Base-by-base conservation (phyloP, 108 stramenopile genomes). In the Cylindrotheca fusiformis region DNA sequence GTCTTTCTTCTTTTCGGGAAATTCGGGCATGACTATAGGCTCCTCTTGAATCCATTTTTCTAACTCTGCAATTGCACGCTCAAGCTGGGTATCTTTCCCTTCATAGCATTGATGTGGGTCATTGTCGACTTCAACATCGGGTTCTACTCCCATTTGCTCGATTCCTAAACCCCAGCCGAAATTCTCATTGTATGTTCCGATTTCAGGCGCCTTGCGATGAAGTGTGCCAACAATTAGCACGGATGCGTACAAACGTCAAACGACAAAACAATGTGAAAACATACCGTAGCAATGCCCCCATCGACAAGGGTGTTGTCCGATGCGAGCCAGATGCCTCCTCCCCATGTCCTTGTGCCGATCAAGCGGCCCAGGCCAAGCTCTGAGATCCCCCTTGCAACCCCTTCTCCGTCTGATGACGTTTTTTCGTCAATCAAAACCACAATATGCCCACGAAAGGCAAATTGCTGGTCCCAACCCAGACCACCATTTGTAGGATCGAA, bases 341-440 rank as follows among this genome's bases (percentile, higher is more conserved):
- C 89, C 89, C 89, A 91, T 1, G 85, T 87, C n/a, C 89, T 55
- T 21, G 71, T 91, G 4, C 89, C 89, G 41, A 91, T 68, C 2
- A 91, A 28, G n/a, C 74, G 82, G 12, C 89, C 89, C 2, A 91
- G 62, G 20, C 84, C 85, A 53, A 91, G 83, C 46, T 84, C 83
- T 12, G 79, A 83, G 26, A 91, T 79, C 8, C 82, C 89, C 1
- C 86, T 72, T 0, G 85, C 77, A 28, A 91, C 77, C 2, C 82
- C 85, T 75, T 91, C 85, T 19, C 80, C 89, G 59, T 91, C 89
- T 50, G 81, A 81, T 1, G 82, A 68, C 4, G 89, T 85, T 18
- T 85, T 65, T 48, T 87, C 85, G 55, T 91, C 76, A 18, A 91
- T 69, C 24, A 91, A 67, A 50, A 91, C 89, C 25, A 91, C 75